These are phyloP conservation scores for Mycena vitilis DNA, from an alignment of 768 basidiomycete genomes.

Conservation along the genomic window DNA sequence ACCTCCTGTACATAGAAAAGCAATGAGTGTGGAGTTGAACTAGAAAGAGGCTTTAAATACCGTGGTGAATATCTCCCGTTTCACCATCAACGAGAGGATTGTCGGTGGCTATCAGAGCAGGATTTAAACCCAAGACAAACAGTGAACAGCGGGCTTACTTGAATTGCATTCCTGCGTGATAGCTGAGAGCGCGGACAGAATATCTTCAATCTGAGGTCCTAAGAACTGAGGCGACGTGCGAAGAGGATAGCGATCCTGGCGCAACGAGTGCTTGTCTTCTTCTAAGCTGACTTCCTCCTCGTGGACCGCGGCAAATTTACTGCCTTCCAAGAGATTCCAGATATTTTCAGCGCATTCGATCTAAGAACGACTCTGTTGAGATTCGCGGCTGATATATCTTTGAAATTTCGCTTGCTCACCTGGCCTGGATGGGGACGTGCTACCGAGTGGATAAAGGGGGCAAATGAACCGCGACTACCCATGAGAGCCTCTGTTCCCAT, in stretches of 20 bases:
- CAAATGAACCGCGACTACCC: conserved; percentile 73
- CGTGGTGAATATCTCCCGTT: conserved; percentile 74
- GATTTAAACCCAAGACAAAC: conserved; percentile 8
- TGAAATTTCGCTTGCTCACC: conserved; percentile 43
- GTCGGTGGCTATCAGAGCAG: conserved; percentile 71
- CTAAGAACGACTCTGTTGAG: conserved; percentile 39
- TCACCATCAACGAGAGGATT: conserved; percentile 83
- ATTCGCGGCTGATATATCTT: not conserved
- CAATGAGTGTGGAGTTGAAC: not conserved
- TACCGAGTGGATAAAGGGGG: conserved; percentile 77
- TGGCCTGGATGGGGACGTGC: conserved; percentile 88
- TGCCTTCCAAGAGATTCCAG: conserved; percentile 68
- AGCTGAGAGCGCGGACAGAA: conserved; percentile 67
- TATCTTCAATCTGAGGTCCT: conserved; percentile 83
- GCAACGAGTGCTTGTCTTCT: conserved; percentile 74
- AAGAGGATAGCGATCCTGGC: conserved; percentile 81
- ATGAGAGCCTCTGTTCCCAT: conserved; percentile 83
- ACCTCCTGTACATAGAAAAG: conserved; percentile 56
- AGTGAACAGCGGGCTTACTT: conserved; percentile 57
- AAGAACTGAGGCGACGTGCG: conserved; percentile 82
- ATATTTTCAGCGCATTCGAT: conserved; percentile 77
- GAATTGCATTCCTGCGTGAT: conserved; percentile 83
- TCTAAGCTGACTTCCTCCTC: conserved; percentile 75
- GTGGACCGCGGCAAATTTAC: conserved; percentile 66
- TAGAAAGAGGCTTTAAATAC: conserved; percentile 56